phyloP scores from a whole-genome alignment of 306 rosid species.

The Cicer chorassanicum region DNA sequence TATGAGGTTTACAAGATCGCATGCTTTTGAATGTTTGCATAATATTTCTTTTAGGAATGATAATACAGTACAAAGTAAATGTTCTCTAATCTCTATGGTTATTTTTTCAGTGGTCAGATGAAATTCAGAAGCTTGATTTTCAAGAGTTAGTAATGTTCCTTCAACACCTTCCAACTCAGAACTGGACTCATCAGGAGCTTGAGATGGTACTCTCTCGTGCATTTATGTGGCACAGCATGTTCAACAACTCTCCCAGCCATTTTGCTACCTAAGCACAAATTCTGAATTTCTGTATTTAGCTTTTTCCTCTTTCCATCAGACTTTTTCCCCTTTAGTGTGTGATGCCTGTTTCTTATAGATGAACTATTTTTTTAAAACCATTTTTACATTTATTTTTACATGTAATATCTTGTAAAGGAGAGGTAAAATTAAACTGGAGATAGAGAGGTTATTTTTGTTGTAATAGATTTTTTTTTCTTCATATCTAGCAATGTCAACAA shows the following conservation, averaged over 20 bases:
- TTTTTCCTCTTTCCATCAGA: conserved; percentile 5
- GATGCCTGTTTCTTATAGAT: conserved; percentile 27
- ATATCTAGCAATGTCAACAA: conserved; percentile 7
- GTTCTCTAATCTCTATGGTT: conserved; percentile 25
- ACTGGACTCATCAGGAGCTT: conserved; percentile 92
- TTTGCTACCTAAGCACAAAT: conserved; percentile 63
- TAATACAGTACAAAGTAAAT: conserved; percentile 26
- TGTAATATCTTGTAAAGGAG: conserved; percentile 56
- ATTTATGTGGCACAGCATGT: conserved; percentile 98
- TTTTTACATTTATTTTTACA: conserved; percentile 46
- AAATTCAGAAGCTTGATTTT: conserved; percentile 89
- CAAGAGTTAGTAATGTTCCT: conserved; percentile 98
- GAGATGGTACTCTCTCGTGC: conserved; percentile 99
- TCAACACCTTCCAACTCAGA: conserved; percentile 93
- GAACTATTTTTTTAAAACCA: conserved; percentile 10
- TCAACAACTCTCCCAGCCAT: conserved; percentile 94
- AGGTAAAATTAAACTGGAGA: conserved; percentile 18
- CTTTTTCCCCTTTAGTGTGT: conserved; percentile 28
- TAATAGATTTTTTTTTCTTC: background rate
- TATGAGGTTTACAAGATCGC: no score
- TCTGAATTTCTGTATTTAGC: conserved; percentile 39
- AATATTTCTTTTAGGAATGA: conserved; percentile 13
- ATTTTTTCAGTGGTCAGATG: conserved; percentile 85
- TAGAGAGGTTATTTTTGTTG: conserved; percentile 41
- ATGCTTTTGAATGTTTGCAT: conserved; percentile 1